These are phyloP conservation scores for Acacia melanoxylon DNA, from an alignment of 306 rosid genomes.

Conservation along the genomic window DNA sequence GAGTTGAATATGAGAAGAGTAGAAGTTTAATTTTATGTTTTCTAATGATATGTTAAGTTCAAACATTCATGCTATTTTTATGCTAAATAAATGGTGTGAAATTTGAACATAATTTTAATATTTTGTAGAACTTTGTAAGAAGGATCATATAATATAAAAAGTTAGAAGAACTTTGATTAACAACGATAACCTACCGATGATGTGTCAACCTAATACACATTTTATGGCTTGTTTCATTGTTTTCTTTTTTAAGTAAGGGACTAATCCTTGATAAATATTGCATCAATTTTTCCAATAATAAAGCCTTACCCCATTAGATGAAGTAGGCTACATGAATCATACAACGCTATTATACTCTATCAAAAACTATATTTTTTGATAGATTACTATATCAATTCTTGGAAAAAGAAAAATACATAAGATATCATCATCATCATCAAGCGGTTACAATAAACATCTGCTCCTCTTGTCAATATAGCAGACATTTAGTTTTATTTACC, in stretches of 20 bases:
- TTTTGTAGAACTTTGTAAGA: no score
- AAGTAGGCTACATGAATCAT: no score
- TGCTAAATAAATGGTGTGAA: neutral
- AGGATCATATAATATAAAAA: no score
- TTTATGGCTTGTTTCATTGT: slow-evolving; percentile 4
- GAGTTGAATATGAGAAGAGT: neutral
- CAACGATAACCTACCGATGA: neutral
- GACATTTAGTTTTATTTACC: slow-evolving; percentile 30
- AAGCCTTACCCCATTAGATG: neutral
- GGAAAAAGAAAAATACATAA: neutral
- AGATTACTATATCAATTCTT: no score
- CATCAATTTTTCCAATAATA: neutral
- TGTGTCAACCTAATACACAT: slow-evolving; percentile 24
- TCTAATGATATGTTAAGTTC: no score
- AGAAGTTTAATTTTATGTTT: no score
- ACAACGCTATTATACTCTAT: no score
- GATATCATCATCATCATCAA: slow-evolving; percentile 25
- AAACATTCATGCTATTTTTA: no score
- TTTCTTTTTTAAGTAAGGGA: neutral
- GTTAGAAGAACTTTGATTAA: slow-evolving; percentile 7
- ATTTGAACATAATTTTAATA: neutral
- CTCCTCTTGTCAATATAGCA: slow-evolving; percentile 27
- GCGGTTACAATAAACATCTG: slow-evolving; percentile 22
- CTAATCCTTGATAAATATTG: neutral
- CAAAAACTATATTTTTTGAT: no score